Percentiles rank a stretch among this genome's conserved stretches.
Evolutionary conservation across 2,329 filamentous ascomycete genomes (phyloP).

Genomic region (Onygenales sp.): DNA sequence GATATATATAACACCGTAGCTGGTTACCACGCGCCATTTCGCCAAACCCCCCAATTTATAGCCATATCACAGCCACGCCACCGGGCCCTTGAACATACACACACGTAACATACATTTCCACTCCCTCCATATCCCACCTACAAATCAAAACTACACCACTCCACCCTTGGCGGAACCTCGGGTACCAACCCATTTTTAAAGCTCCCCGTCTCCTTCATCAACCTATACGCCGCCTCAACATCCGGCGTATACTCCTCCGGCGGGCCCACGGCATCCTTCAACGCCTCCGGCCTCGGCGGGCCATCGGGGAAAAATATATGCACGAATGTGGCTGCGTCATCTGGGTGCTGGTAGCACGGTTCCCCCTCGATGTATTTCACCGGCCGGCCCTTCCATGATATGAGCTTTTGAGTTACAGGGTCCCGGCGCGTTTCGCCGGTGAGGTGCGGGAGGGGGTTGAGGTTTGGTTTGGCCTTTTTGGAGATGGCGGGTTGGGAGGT

Average conservation of each 20-base stretch:
- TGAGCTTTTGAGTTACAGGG: conserved; percentile 32
- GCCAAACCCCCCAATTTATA: neutral
- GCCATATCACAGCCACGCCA: too few species aligned
- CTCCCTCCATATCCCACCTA: conserved; percentile 28
- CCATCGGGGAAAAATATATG: conserved; percentile 68
- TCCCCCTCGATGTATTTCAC: conserved; percentile 49
- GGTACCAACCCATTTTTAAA: conserved; percentile 69
- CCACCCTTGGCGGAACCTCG: conserved; percentile 64
- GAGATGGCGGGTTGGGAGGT: neutral
- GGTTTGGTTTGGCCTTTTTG: conserved; percentile 9
- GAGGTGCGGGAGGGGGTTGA: conserved; percentile 15
- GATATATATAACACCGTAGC: too few species aligned
- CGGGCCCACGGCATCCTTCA: conserved; percentile 43
- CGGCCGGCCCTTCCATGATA: conserved; percentile 53
- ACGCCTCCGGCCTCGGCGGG: conserved; percentile 43
- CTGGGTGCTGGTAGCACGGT: conserved; percentile 42
- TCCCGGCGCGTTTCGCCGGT: conserved; percentile 28
- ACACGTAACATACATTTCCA: neutral
- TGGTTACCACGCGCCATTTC: neutral
- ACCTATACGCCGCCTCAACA: conserved; percentile 53
- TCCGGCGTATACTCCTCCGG: conserved; percentile 41
- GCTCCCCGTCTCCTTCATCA: conserved; percentile 53
- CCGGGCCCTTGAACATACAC: neutral
- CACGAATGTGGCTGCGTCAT: conserved; percentile 48
- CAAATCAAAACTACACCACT: conserved; percentile 67